Evolutionary conservation across 208 protist species (phyloP).

Genomic region (Phytomonas francai): DNA sequence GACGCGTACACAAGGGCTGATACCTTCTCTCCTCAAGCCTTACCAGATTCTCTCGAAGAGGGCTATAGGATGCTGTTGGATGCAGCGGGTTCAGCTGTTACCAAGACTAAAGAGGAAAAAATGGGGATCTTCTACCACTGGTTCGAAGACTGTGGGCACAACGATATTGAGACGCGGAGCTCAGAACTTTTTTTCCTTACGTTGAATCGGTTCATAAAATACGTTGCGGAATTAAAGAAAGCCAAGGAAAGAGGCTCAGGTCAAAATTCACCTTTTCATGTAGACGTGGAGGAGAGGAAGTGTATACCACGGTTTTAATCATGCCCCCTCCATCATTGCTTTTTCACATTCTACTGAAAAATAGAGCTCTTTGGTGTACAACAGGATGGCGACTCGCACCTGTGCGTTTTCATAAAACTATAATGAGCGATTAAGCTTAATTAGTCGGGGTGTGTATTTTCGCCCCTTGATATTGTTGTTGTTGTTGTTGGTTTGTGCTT

Average conservation of each 20-base stretch:
- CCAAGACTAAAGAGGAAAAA: not conserved
- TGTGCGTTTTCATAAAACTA: not conserved
- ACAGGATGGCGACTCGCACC: not conserved
- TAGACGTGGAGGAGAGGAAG: not conserved
- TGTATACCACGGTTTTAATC: not conserved
- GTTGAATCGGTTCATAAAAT: conserved; percentile 11
- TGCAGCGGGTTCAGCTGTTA: not conserved
- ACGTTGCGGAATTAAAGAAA: not conserved
- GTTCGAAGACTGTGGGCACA: conserved; percentile 51
- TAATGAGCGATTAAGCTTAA: not conserved
- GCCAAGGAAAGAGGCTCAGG: not conserved
- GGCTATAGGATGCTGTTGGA: not conserved
- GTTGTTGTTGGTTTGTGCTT: conserved; percentile 8
- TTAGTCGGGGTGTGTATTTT: not conserved
- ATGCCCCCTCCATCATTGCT: not conserved
- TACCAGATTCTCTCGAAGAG: not conserved
- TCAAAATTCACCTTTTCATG: not conserved
- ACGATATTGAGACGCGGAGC: conserved; percentile 39
- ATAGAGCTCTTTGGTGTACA: not conserved
- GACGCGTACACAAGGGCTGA: not conserved
- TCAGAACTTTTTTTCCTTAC: conserved; percentile 15
- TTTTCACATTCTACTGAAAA: not conserved
- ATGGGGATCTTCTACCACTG: conserved; percentile 33
- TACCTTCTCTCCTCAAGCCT: not conserved
- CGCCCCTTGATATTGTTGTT: not conserved